Percentiles rank a stretch among this genome's conserved stretches.
Evolutionary conservation across 2,329 filamentous ascomycete species (phyloP).

Genomic region (Diplodia mutila): DNA sequence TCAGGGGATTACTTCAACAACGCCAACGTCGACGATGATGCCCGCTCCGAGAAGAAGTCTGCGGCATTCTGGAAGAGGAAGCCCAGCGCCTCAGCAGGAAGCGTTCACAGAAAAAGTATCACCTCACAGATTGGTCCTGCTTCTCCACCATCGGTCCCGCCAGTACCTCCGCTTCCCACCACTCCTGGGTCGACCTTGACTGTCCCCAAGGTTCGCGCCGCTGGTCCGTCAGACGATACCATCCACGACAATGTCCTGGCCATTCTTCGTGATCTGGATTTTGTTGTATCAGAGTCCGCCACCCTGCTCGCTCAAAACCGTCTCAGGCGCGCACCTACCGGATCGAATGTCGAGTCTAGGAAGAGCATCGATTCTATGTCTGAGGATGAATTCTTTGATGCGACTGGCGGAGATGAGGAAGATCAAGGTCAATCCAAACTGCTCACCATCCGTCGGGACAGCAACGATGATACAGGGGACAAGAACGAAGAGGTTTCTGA

Average conservation of each 20-base stretch:
- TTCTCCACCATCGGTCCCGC: constrained; percentile 39
- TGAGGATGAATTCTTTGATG: constrained; percentile 93
- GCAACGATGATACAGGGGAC: constrained; percentile 66
- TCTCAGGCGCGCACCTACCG: constrained; percentile 65
- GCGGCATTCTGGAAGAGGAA: constrained; percentile 86
- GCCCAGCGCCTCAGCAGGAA: constrained; percentile 59
- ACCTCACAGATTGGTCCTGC: constrained; percentile 58
- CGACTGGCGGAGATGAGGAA: constrained; percentile 60
- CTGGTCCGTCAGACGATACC: constrained; percentile 49
- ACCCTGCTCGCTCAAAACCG: constrained; percentile 77
- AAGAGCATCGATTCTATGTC: constrained; percentile 81
- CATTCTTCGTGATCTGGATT: constrained; percentile 82
- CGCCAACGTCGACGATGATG: constrained; percentile 32
- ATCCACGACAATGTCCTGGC: constrained; percentile 83
- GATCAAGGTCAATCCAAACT: constrained; percentile 60
- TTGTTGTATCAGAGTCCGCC: constrained; percentile 81
- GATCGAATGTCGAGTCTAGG: constrained; percentile 51
- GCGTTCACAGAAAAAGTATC: constrained; percentile 53
- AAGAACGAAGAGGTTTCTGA: constrained; percentile 52
- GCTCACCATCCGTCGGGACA: constrained; percentile 73
- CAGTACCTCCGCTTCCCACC: constrained; percentile 42
- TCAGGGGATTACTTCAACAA: constrained; percentile 59
- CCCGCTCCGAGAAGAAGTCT: constrained; percentile 63
- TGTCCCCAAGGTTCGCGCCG: constrained; percentile 39
- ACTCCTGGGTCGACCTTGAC: constrained; percentile 33